Conservation (phyloP, 2,329 filamentous ascomycete genomes). For the Sordariomycetes sp. region DNA sequence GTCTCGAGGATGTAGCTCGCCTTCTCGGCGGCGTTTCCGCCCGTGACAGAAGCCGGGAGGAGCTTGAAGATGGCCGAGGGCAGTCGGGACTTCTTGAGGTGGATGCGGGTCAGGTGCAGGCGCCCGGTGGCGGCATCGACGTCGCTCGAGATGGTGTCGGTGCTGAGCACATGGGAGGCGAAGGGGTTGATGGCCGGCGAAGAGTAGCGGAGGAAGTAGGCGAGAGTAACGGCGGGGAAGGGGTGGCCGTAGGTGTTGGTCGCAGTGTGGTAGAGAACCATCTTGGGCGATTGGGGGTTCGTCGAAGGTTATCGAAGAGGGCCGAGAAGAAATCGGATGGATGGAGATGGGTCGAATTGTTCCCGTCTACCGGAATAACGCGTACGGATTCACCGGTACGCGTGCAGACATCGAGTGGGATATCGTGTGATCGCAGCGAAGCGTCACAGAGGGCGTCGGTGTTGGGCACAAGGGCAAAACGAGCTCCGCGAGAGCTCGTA, state of each 20-base stretch:
- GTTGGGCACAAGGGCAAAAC: not conserved
- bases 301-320: not conserved
- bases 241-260: conserved; percentile 69
- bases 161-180: conserved; percentile 70
- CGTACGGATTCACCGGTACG: not conserved
- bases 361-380: not conserved
- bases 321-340: not conserved
- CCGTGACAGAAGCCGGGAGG: conserved; percentile 58
- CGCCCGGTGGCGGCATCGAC: conserved; percentile 66
- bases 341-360: not conserved
- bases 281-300: conserved; percentile 21
- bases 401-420: conserved; percentile 1
- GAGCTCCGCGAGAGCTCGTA: not conserved
- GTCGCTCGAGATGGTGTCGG: conserved; percentile 67
- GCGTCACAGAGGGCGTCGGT: not conserved
- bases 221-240: conserved; percentile 76
- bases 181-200: conserved; percentile 63
- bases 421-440: not conserved
- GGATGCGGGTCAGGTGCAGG: conserved; percentile 67
- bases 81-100: conserved; percentile 72
- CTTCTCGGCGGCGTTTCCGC: conserved; percentile 46
- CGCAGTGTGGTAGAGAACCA: conserved; percentile 55
- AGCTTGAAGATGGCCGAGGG: conserved; percentile 66
- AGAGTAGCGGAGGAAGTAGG: conserved; percentile 82
- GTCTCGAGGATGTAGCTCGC: conserved; percentile 74